Conservation (phyloP, 83 land plant species). For the Picea abies region DNA sequence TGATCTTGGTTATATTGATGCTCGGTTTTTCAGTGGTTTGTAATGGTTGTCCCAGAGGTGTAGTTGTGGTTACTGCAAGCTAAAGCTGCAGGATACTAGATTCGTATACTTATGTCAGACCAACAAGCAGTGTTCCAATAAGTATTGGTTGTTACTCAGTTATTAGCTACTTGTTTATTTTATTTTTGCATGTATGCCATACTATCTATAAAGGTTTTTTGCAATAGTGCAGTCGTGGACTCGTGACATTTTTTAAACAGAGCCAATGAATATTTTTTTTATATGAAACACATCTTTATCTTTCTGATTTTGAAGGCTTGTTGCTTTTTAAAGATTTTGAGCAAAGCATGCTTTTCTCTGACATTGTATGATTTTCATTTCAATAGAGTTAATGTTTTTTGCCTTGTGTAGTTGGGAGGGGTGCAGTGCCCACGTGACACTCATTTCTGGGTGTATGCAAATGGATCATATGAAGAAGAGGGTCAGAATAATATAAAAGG, state of each 20-base stretch:
- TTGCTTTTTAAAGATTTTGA: neutral
- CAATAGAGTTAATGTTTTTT: neutral
- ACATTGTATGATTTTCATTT: neutral
- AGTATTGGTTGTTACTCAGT: neutral
- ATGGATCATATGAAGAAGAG: conserved; percentile 96
- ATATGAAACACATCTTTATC: neutral
- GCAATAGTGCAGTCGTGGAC: neutral
- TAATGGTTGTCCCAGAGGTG: neutral
- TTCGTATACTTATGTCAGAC: neutral
- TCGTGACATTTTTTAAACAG: neutral
- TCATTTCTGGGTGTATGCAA: conserved; percentile 91
- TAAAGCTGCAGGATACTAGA: neutral
- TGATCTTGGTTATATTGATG: neutral
- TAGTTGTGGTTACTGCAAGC: neutral
- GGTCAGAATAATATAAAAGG: conserved; percentile 94
- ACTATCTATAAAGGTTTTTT: neutral
- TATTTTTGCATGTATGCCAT: neutral
- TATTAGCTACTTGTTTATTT: neutral
- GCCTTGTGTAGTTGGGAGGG: conserved; percentile 73
- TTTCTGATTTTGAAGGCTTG: neutral
- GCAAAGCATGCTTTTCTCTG: neutral
- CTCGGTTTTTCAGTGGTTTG: neutral
- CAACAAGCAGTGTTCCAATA: neutral
- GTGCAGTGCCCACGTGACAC: conserved; percentile 97
- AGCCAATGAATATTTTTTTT: neutral